A percentile compares a stretch with the other conserved stretches of the same genome.
phyloP scores from a whole-genome alignment of 2,329 filamentous ascomycete species.

The Setomelanomma holmii region DNA sequence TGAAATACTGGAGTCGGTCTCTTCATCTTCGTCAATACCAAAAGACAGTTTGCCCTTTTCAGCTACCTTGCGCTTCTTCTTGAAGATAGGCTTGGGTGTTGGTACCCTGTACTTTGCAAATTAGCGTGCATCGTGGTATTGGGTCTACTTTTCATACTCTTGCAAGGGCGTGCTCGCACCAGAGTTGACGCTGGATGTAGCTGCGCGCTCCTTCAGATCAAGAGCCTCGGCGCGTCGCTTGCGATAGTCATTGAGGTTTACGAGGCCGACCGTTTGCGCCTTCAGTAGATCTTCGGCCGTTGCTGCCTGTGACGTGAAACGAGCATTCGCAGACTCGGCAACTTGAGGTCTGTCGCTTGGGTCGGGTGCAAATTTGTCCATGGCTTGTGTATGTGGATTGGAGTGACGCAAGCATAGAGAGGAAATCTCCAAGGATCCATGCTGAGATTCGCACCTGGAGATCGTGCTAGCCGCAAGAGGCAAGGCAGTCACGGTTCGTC shows the following conservation, averaged over 20 bases:
- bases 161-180: constrained; percentile 63
- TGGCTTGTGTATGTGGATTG: not conserved
- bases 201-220: constrained; percentile 85
- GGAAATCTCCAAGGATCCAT: not conserved
- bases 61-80: constrained; percentile 63
- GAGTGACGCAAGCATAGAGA: not conserved
- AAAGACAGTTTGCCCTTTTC: constrained; percentile 72
- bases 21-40: constrained; percentile 71
- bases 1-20: constrained; percentile 56
- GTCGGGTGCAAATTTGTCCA: constrained; percentile 40
- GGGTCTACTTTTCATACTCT: constrained; percentile 58
- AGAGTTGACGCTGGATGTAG: constrained; percentile 69
- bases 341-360: constrained; percentile 25
- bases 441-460: not conserved
- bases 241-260: constrained; percentile 90
- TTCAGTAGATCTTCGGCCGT: constrained; percentile 84
- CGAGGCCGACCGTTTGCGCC: constrained; percentile 86
- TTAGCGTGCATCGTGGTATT: constrained; percentile 51
- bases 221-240: constrained; percentile 95
- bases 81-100: constrained; percentile 58
- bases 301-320: constrained; percentile 78
- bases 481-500: constrained; percentile 14
- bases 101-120: constrained; percentile 63
- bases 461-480: constrained; percentile 16
- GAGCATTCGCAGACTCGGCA: constrained; percentile 51